Evolutionary conservation across 108 stramenopile species (phyloP).

Genomic region (Fistulifera solaris): DNA sequence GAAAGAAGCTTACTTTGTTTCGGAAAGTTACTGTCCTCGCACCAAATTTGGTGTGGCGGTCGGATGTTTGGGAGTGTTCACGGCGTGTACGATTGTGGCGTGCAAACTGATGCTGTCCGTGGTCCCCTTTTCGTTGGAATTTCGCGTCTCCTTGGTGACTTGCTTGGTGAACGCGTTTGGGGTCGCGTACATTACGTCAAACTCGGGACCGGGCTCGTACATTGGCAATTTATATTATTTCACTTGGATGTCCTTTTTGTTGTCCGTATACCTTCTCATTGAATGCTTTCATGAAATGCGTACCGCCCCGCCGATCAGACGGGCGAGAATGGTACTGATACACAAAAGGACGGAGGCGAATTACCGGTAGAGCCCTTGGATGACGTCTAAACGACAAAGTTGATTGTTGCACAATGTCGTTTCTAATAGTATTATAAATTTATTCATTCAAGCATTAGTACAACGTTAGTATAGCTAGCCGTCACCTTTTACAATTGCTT

Average conservation of each 20-base stretch:
- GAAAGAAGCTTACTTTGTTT: slow-evolving; percentile 8
- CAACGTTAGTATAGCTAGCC: too few species aligned
- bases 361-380: too few species aligned
- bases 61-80: slow-evolving; percentile 45
- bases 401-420: too few species aligned
- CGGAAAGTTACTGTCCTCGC: slow-evolving; percentile 36
- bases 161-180: slow-evolving; percentile 47
- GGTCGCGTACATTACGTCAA: slow-evolving; percentile 37
- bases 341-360: too few species aligned
- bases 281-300: slow-evolving; percentile 20
- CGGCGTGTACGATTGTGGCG: slow-evolving; percentile 39
- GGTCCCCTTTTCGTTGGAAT: slow-evolving; percentile 54
- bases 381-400: too few species aligned
- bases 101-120: slow-evolving; percentile 56
- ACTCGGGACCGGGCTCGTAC: slow-evolving; percentile 53
- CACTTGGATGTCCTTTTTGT: slow-evolving; percentile 46
- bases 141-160: slow-evolving; percentile 33
- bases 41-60: slow-evolving; percentile 60
- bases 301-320: background rate
- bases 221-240: slow-evolving; percentile 80
- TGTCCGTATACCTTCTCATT: slow-evolving; percentile 19
- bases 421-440: too few species aligned
- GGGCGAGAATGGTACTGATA: background rate
- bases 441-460: too few species aligned
- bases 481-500: slow-evolving; percentile 18